Evolutionary conservation across 2,329 filamentous ascomycete species (phyloP), one percentile per base, ranked within the genome.

Genomic region (Cordyceps javanica): DNA sequence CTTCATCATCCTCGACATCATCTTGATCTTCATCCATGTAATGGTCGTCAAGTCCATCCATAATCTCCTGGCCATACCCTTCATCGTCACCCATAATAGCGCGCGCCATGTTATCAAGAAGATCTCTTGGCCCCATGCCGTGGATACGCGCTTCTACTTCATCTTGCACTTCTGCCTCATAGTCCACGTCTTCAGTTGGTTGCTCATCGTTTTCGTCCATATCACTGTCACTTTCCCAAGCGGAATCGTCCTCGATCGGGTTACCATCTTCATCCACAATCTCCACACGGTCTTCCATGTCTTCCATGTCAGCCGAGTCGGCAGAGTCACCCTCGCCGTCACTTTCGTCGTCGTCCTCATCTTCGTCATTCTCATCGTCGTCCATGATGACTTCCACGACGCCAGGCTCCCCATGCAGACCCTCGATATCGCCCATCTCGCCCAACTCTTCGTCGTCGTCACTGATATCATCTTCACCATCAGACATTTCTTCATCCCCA

Each of bases 361-460:
- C 86, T 8, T 87, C 86, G n/a, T 83, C 81, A 3, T 84, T 82
- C 4, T 84, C 82, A 34, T 82, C 79, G 50, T 82, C 83, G 53
- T 89, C 88, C 77, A 97, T 89, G 61, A 96, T 90, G 64, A 97
- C 83, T 72, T 88, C 84, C 59, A 88, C 82, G 55, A 86, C 77
- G 25, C 77, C 81, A 46, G 82, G 79, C 46, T 87, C 82, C 38
- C 83, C 83, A 57, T 83, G 78, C 21, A 87, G 75, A 52, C 83
- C 89, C 75, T 96, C 92, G 53, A 97, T 89, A 38, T 90, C 86
- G 6, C 91, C 93, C 80, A 95, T 92, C 39, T 86, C 89, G 60
- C 86, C 86, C 53, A 91, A 81, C 28, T 89, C 89, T 58, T 95
- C 90, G 61, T 95, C 90, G 59, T 94, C 90, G 67, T 95, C 93